phyloP scores from a whole-genome alignment of 2,329 filamentous ascomycete genomes.

The Fusarium nygamai region DNA sequence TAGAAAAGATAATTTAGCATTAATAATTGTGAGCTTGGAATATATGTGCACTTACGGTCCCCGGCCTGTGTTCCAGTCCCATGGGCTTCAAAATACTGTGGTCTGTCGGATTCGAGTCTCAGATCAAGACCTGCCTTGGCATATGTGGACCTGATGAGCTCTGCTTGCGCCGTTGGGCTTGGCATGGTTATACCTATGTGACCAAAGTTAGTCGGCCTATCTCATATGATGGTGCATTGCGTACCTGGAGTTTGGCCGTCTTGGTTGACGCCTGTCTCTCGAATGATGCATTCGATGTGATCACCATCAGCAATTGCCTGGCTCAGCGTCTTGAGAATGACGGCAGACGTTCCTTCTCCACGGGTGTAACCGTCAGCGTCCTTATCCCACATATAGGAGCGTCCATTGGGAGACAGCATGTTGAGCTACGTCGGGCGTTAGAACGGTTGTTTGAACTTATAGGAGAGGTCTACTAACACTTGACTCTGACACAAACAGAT shows the following conservation, averaged over 20 bases:
- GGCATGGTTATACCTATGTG: background rate
- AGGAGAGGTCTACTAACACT: background rate
- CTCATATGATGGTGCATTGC: background rate
- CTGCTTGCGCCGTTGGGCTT: background rate
- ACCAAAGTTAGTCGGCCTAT: background rate
- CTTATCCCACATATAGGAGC: conserved; percentile 7
- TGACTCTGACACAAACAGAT: background rate
- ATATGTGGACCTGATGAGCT: background rate
- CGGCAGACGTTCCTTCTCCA: conserved; percentile 4
- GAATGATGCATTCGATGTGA: background rate
- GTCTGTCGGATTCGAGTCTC: background rate
- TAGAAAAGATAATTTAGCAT: background rate
- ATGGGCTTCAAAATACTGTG: conserved; percentile 7
- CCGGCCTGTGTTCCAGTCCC: conserved; percentile 17
- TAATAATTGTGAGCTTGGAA: no score
- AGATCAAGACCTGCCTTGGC: background rate
- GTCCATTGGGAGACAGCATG: conserved; percentile 2
- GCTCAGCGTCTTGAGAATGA: conserved; percentile 11
- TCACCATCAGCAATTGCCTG: background rate
- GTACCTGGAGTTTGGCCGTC: background rate
- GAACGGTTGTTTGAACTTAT: accelerated
- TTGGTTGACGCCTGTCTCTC: background rate
- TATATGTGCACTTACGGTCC: background rate
- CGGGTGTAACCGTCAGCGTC: conserved; percentile 16
- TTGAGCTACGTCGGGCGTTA: background rate